phyloP scores from a whole-genome alignment of 306 rosid genomes.

The Quercus wislizeni region DNA sequence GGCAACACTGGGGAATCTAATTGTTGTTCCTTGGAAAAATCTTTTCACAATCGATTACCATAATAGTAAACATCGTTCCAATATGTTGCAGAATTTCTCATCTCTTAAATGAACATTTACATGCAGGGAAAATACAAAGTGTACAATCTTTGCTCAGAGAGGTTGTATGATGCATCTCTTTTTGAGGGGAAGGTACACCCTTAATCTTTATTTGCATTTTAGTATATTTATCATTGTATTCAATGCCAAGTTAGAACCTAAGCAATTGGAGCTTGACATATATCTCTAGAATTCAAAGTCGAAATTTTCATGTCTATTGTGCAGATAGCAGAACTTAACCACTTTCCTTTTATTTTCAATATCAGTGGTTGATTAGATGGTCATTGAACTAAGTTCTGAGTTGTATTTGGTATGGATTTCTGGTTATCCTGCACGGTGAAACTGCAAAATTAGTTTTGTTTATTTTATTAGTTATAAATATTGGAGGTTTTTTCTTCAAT shows the following conservation, averaged over 20 bases:
- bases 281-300: not conserved
- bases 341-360: not conserved
- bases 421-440: not conserved
- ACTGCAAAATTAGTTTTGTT: not conserved
- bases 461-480: not conserved
- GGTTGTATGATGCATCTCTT: conserved; percentile 84
- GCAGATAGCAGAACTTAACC: not conserved
- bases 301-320: not conserved
- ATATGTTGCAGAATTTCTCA: not conserved
- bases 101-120: conserved; percentile 23
- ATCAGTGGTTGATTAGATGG: not conserved
- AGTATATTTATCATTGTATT: conserved; percentile 21
- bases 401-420: not conserved
- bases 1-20: not conserved
- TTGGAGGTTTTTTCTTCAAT: not conserved
- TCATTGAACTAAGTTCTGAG: not conserved
- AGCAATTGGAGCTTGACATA: not conserved
- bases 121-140: conserved; percentile 91
- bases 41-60: not conserved
- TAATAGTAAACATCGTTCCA: not conserved
- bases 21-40: not conserved
- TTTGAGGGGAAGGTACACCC: conserved; percentile 87
- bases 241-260: conserved; percentile 1
- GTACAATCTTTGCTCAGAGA: conserved; percentile 96
- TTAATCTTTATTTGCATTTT: conserved; percentile 16